Base-by-base conservation (phyloP, 805 yeast species). In the Yamadazyma nakazawae region DNA sequence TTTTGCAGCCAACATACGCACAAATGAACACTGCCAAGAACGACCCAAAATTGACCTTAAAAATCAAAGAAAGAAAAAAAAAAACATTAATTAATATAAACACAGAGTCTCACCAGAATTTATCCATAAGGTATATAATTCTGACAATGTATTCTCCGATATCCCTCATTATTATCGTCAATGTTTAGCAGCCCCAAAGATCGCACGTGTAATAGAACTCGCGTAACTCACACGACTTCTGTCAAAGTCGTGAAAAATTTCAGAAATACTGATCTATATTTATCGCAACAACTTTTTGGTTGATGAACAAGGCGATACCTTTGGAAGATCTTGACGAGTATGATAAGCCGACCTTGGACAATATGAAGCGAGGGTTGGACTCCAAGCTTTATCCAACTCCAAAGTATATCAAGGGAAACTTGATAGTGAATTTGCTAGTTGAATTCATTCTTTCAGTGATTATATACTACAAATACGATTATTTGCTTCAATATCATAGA, bases 401-500 rank as follows among this genome's bases (percentile, higher is more conserved):
- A 5, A 47, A 43, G 32, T 17, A 13, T 28, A 42, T 51, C 37
- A 48, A 32, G 6, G 31, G 47, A 19, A 53, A 56, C 52, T 56
- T 66, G 16, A 38, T 58, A 3, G 14, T 60, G 3, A 54, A 54
- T 37, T 46, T 70, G n/a, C 12, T 63, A 3, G 41, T 59, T 18
- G 75, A 71, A 46, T 34, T 58, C 6, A 25, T 57, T 11, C 43
- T 63, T 7, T 59, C 70, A 6, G n/a, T 58, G 19, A 39, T 52
- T 18, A 51, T 70, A 16, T 67, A 69, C 51, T 54, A 44, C 48
- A 57, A 66, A 34, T 72, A 70, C 49, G 65, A 56, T 12, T 34
- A 35, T 12, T 42, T 70, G 10, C 44, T 54, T 12, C 34, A 42
- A 10, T 31, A 57, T 42, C 55, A 58, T 37, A 63, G 62, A 13